Percentiles rank a stretch among this genome's conserved stretches.
Conservation (phyloP, 345 rosid genomes). For the Raphanus sativus region DNA sequence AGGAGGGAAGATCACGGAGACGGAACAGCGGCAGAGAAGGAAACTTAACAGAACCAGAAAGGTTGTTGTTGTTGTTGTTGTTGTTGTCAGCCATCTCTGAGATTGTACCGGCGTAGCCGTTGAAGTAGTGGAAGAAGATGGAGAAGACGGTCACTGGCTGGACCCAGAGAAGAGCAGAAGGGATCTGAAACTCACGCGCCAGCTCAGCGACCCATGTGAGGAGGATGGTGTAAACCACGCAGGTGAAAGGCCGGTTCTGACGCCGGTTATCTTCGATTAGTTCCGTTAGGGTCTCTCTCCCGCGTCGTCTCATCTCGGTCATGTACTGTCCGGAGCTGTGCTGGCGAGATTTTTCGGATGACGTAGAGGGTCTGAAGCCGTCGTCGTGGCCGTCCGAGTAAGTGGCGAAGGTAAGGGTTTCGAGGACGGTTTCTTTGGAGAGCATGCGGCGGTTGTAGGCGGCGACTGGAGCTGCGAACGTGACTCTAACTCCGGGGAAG, state of each 20-base stretch:
- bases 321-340: slow-evolving; percentile 20
- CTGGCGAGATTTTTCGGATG: neutral
- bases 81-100: slow-evolving; percentile 15
- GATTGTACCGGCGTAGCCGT: slow-evolving; percentile 48
- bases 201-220: slow-evolving; percentile 57
- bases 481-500: slow-evolving; percentile 47
- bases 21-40: slow-evolving; percentile 54
- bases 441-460: slow-evolving; percentile 49
- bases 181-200: slow-evolving; percentile 48
- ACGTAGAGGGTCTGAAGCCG: slow-evolving; percentile 35
- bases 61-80: neutral
- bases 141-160: slow-evolving; percentile 63
- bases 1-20: slow-evolving; percentile 54
- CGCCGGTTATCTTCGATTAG: slow-evolving; percentile 30
- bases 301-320: slow-evolving; percentile 42
- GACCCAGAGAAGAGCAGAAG: slow-evolving; percentile 54
- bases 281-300: slow-evolving; percentile 42
- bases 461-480: slow-evolving; percentile 44
- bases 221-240: slow-evolving; percentile 50
- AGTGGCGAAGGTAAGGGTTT: slow-evolving; percentile 40
- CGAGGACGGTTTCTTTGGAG: neutral
- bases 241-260: slow-evolving; percentile 35
- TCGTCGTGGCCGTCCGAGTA: slow-evolving; percentile 67
- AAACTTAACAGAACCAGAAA: slow-evolving; percentile 32
- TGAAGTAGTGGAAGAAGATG: slow-evolving; percentile 55